These are phyloP conservation scores for Paraurostyla sp. DNA, from an alignment of 73 alveolate genomes.

Conservation along the genomic window DNA sequence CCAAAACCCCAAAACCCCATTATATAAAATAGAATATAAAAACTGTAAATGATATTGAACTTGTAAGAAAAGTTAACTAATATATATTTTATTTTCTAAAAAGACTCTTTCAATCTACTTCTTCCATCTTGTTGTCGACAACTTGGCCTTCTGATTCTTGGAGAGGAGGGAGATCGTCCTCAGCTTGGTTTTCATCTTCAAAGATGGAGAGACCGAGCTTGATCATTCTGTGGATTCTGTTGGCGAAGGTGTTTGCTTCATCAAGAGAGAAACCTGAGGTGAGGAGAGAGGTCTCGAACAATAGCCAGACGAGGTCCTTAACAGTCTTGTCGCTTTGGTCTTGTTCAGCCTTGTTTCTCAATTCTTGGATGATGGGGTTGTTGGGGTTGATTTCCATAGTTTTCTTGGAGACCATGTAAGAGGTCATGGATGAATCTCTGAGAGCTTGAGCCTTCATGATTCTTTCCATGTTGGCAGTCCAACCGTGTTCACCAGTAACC, in stretches of 20 bases:
- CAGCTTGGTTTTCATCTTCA: conserved; percentile 91
- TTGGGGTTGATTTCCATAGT: conserved; percentile 98
- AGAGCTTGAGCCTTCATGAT: conserved; percentile 99
- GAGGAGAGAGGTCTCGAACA: conserved; percentile 98
- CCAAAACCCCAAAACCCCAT: conserved; percentile 32
- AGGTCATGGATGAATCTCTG: conserved; percentile 98
- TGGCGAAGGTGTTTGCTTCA: conserved; percentile 98
- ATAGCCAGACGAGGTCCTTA: conserved; percentile 98
- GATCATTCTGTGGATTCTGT: conserved; percentile 99
- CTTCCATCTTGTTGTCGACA: conserved; percentile 93
- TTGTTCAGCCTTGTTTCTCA: conserved; percentile 96
- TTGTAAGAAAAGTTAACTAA: no score
- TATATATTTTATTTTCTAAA: no score
- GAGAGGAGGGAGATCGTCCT: conserved; percentile 87
- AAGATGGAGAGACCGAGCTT: conserved; percentile 97
- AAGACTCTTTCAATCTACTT: no score
- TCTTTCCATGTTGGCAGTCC: conserved; percentile 99
- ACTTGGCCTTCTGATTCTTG: conserved; percentile 80
- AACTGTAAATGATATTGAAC: no score
- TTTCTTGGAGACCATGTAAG: conserved; percentile 99
- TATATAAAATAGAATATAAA: no score
- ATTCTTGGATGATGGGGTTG: conserved; percentile 95
- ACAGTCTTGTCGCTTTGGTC: conserved; percentile 98
- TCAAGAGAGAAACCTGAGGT: conserved; percentile 99
- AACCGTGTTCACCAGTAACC: conserved; percentile 99